Evolutionary conservation across 805 yeast genomes (phyloP), one percentile per base, ranked within the genome.

Genomic region (Yarrowia porcina): DNA sequence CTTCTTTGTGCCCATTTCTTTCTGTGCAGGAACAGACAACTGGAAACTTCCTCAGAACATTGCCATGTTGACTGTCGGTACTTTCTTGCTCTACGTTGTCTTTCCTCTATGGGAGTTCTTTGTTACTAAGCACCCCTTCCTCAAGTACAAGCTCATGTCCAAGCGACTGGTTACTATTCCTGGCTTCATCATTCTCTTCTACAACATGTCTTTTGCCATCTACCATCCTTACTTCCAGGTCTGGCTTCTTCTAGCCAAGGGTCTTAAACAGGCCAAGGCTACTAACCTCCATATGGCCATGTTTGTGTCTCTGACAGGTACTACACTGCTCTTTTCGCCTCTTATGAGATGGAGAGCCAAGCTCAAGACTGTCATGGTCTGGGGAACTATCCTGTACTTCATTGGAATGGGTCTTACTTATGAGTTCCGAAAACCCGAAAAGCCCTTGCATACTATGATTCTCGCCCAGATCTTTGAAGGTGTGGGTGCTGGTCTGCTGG

Each of bases 261-360:
- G 39, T 10, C 56, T 49, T 20, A 49, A 49, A 4, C 56, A 49
- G 56, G 18, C 56, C 25, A 49, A 49, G 39, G 56, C 56, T 10
- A 49, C 56, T n/a, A 49, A 49, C 39, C 8, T 49, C 10, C 56
- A 49, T 28, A 49, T 49, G 56, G 56, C 56, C 56, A 49, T 49
- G 56, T 49, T 49, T 32, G 56, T 49, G 27, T 49, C 56, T 8
- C 56, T 49, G 6, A 49, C 56, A 0, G 56, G 56, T 9, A 49
- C 56, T 0, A 49, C 56, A 0, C 56, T 49, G 18, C n/a, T 49
- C 39, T 49, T 49, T 9, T 49, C 56, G 17, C 56, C 56, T 4
- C 56, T 49, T 20, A 49, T 49, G 56, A 12, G 56, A 32, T 49
- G 56, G 56, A 32, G 56, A 49, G 56, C 56, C 39, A 49, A 49